Base-by-base conservation (phyloP, 257 asterid species). In the Penstemon eatonii region DNA sequence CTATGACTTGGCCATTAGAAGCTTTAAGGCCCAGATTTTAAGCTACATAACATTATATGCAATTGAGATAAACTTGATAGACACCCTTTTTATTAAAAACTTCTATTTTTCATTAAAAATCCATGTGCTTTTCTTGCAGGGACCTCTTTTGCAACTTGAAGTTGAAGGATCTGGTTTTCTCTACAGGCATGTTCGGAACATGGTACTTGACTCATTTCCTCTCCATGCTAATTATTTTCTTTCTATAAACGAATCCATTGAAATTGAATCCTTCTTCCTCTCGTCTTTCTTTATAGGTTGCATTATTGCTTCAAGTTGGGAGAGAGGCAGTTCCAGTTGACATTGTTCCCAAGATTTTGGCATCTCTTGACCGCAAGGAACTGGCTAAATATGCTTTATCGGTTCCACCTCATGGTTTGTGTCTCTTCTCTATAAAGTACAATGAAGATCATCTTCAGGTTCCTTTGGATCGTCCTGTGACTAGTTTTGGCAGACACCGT, bases 111-210 rank as follows among this genome's bases (percentile, higher is more conserved):
- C 41, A 59, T 19, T 19, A 60, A 18, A 47, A 12, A 19, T 33
- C 55, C 66, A 33, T 36, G 15, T 44, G 74, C 46, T 18, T 75
- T 63, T 75, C 65, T 53, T 76, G 73, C 76, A 90, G 98, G 97
- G 98, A 53, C 90, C 90, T 71, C 74, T 90, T 37, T 69, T 93
- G 86, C 97, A 81, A 75, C 85, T 90, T 73, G 96, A 90, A 77
- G 96, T 90, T 40, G 97, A 90, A 84, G 99, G 97, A 50, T 82
- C 97, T 53, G 97, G 97, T 42, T 93, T 93, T 80, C 76, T 90
- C 56, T 93, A 88, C 62, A 73, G 97, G 78, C 98, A 90, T 88
- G 96, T 90, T 73, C 85, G 96, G 49, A 93, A 93, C 85, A 93
- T 93, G 96, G 99, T 93, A 88, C 10, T 49, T 10, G n/a, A 49